Percentiles rank a stretch among this genome's conserved stretches.
Evolutionary conservation across 108 stramenopile species (phyloP).

Genomic region (Pseudonitzschia pungens): DNA sequence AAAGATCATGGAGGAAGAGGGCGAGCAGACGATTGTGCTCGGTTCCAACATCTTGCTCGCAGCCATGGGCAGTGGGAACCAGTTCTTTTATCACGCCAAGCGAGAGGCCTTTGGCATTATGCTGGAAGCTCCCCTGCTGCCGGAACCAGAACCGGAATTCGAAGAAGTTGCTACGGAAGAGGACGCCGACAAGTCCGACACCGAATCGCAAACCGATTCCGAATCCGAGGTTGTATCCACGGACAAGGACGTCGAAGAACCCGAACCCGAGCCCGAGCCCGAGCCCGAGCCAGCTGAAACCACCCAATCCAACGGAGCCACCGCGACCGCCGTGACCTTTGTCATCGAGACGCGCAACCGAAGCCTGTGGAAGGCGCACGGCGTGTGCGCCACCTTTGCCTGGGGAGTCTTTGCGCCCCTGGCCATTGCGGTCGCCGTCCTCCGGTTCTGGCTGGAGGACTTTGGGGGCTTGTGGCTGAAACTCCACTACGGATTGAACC

Average conservation of each 20-base stretch:
- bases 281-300: not conserved
- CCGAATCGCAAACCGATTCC: too few species aligned
- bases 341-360: slow-evolving; percentile 21
- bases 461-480: slow-evolving; percentile 51
- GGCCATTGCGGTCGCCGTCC: slow-evolving; percentile 53
- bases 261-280: too few species aligned
- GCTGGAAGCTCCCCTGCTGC: too few species aligned
- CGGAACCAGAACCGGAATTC: too few species aligned
- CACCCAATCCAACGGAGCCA: not conserved
- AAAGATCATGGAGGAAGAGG: slow-evolving; percentile 53
- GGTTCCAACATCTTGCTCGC: slow-evolving; percentile 47
- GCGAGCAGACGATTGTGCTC: slow-evolving; percentile 43
- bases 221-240: too few species aligned
- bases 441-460: slow-evolving; percentile 38
- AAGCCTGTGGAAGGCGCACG: slow-evolving; percentile 62
- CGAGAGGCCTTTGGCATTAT: slow-evolving; percentile 17
- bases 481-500: slow-evolving; percentile 42
- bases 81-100: slow-evolving; percentile 38
- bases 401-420: slow-evolving; percentile 64
- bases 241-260: too few species aligned
- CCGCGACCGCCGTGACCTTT: not conserved
- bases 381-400: slow-evolving; percentile 56
- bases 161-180: too few species aligned
- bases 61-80: slow-evolving; percentile 43
- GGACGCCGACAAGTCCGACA: too few species aligned